Percentiles rank a stretch among this genome's conserved stretches.
phyloP scores from a whole-genome alignment of 805 yeast genomes.

The Candida vartiovaarae region DNA sequence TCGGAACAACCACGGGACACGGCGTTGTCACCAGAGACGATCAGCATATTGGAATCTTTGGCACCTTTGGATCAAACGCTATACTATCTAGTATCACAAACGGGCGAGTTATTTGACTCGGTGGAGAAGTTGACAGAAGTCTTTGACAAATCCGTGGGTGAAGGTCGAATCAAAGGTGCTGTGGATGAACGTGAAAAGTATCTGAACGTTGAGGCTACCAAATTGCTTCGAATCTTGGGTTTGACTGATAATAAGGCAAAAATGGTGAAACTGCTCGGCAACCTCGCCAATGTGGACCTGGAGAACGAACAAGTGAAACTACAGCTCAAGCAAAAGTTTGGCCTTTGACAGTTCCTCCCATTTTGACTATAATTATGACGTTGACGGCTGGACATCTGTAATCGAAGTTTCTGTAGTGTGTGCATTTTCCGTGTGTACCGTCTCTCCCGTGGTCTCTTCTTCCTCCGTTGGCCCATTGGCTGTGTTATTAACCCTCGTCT shows the following conservation, averaged over 20 bases:
- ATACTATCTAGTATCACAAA: constrained; percentile 37
- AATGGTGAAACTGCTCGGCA: constrained; percentile 16
- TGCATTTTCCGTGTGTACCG: neutral
- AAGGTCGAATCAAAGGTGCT: constrained; percentile 15
- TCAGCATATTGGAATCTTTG: constrained; percentile 26
- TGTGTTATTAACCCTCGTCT: neutral
- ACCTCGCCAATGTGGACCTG: constrained; percentile 17
- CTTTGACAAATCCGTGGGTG: constrained; percentile 5
- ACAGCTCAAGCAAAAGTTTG: constrained; percentile 16
- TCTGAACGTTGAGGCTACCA: constrained; percentile 31
- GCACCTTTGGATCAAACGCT: constrained; percentile 43
- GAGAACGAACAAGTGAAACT: constrained; percentile 13
- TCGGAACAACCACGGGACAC: constrained; percentile 6
- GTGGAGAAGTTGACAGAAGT: constrained; percentile 4
- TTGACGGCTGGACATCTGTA: constrained; percentile 2
- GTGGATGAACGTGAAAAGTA: constrained; percentile 33
- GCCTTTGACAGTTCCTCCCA: constrained; percentile 2
- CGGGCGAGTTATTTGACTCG: constrained; percentile 24
- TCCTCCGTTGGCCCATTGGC: neutral
- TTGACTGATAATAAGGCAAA: constrained; percentile 17
- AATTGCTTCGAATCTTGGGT: constrained; percentile 24
- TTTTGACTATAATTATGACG: neutral
- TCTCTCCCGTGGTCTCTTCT: neutral
- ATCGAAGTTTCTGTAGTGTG: neutral
- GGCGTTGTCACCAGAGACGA: constrained; percentile 5